phyloP scores from a whole-genome alignment of 148 eudicot genomes.

The Dysphania ambrosioides region DNA sequence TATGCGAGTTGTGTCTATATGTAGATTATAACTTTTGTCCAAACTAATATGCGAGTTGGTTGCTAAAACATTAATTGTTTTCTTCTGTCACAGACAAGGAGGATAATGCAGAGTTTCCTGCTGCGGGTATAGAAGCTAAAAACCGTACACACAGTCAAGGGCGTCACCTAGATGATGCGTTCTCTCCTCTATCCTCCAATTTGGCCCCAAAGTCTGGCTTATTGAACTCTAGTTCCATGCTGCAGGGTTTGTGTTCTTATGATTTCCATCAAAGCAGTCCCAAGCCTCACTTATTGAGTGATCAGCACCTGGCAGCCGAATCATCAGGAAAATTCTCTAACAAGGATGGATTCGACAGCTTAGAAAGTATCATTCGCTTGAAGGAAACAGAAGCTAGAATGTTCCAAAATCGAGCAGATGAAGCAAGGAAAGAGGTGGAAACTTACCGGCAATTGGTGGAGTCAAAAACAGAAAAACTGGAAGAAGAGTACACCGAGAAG shows the following conservation, averaged over 20 bases:
- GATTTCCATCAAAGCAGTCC: constrained; percentile 31
- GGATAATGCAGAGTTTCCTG: constrained; percentile 28
- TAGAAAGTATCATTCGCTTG: constrained; percentile 60
- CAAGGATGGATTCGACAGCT: constrained; percentile 54
- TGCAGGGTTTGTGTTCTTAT: constrained; percentile 30
- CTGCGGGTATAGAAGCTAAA: constrained; percentile 34
- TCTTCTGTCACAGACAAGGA: constrained; percentile 36
- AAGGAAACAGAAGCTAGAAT: constrained; percentile 75
- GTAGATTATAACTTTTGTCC: background rate
- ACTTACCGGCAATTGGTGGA: constrained; percentile 40
- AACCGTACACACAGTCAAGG: constrained; percentile 29
- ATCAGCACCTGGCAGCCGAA: constrained; percentile 39
- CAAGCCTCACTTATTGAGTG: constrained; percentile 25
- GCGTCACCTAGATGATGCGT: constrained; percentile 27
- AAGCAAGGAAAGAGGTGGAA: constrained; percentile 74
- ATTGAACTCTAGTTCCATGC: constrained; percentile 31
- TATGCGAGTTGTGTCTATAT: background rate
- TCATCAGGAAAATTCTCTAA: constrained; percentile 44
- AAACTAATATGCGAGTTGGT: no score
- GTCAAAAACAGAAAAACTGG: constrained; percentile 49
- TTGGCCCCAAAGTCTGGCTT: constrained; percentile 36
- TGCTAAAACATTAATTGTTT: constrained; percentile 2
- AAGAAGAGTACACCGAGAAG: constrained; percentile 65
- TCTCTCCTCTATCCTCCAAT: constrained; percentile 29
- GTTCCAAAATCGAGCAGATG: constrained; percentile 83